phyloP scores from a whole-genome alignment of 208 protist genomes.

The Plasmodiophora brassicae region DNA sequence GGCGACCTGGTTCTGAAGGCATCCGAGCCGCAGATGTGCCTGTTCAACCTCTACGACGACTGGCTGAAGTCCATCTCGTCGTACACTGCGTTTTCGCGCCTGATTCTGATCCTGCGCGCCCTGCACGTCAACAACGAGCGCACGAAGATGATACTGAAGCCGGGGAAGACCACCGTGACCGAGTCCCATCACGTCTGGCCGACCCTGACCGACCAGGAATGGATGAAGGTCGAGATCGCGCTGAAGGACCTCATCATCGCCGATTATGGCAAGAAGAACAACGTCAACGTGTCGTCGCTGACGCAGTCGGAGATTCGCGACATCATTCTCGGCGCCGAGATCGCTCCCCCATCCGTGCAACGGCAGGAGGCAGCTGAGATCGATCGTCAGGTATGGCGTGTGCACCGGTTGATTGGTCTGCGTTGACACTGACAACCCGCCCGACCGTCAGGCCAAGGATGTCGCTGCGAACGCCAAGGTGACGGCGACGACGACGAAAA shows the following conservation, averaged over 20 bases:
- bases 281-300: slow-evolving; percentile 95
- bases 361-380: slow-evolving; percentile 93
- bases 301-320: slow-evolving; percentile 99
- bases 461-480: not conserved
- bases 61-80: slow-evolving; percentile 96
- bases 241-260: slow-evolving; percentile 99
- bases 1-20: slow-evolving; percentile 97
- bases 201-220: slow-evolving; percentile 94
- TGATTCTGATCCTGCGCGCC: slow-evolving; percentile 97
- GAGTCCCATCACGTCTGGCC: slow-evolving; percentile 98
- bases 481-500: slow-evolving; percentile 72
- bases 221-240: slow-evolving; percentile 91
- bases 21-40: slow-evolving; percentile 92
- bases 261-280: slow-evolving; percentile 98
- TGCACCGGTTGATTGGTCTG: too few relatives aligned
- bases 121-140: slow-evolving; percentile 91
- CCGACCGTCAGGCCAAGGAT: not conserved
- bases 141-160: slow-evolving; percentile 91
- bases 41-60: slow-evolving; percentile 99
- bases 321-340: slow-evolving; percentile 99
- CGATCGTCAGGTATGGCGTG: slow-evolving; percentile 85
- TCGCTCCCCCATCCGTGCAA: slow-evolving; percentile 93
- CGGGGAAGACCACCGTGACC: slow-evolving; percentile 89
- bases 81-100: slow-evolving; percentile 96
- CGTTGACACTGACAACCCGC: slow-evolving; percentile 32